Base-by-base conservation (phyloP, 768 basidiomycete genomes). In the Butyriboletus loyo region DNA sequence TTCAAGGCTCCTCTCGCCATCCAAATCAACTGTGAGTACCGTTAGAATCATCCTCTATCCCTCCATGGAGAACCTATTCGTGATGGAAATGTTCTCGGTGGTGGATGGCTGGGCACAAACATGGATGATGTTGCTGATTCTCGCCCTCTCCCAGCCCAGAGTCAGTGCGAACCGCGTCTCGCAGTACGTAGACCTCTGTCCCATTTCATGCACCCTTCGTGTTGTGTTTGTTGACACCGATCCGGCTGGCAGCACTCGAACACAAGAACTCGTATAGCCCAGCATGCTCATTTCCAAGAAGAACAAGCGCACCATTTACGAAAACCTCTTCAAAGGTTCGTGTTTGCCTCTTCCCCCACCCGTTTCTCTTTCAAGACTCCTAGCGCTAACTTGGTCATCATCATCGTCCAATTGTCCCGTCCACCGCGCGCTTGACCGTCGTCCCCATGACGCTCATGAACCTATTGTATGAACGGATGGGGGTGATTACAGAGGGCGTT, bases 301-400 rank as follows among this genome's bases (percentile, higher is more conserved):
- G 75, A 91, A 98, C 83, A 83, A 87, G 77, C 90, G 92, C 69
- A 73, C 82, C 72, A 98, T 99, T 82, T 99, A 97, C 81, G 95
- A 99, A 78, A 89, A 89, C 81, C 94, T 99, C 82, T 99, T 99
- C 91, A 97, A 97, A 79, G 94, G 93, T 94, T 61, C 60, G 86
- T 31, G n/a, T 35, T 30, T 32, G 7, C 17, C 4, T 6, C 34
- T 15, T 17, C 34, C 1, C 17, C 28, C 3, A 11, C n/a, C 40
- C 11, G 34, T 53, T 14, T 36, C 9, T 7, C 7, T 17, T 5
- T 24, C 14, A 30, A 17, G 19, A 11, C 14, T 21, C 22, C 13
- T 36, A 3, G 5, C 8, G 38, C 55, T 59, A 11, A 61, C 15
- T 11, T 36, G 27, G 1, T n/a, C n/a, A 3, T 36, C 17, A 15